Conservation (phyloP, 768 basidiomycete species). For the Ramaria sp. region DNA sequence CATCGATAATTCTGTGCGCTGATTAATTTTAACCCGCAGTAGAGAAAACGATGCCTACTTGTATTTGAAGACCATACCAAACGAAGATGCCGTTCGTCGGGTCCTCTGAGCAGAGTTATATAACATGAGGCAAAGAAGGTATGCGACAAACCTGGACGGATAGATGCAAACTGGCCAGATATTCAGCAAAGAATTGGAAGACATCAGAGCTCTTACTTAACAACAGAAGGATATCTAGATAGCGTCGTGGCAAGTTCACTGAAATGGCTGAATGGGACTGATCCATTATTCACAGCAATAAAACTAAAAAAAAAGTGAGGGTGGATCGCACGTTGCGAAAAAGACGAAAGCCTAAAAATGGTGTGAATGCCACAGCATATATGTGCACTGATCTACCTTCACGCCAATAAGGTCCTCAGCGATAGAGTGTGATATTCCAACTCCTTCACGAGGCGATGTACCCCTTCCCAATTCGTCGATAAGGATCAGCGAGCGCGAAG, state of each 20-base stretch:
- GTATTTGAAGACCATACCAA: conserved; percentile 71
- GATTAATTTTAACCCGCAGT: neutral
- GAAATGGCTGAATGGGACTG: conserved; percentile 47
- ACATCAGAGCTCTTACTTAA: conserved; percentile 44
- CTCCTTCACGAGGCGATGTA: conserved; percentile 73
- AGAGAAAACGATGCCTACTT: conserved; percentile 32
- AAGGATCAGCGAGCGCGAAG: conserved; percentile 59
- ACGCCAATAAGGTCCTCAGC: conserved; percentile 63
- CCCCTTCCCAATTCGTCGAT: conserved; percentile 93
- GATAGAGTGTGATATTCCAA: conserved; percentile 78
- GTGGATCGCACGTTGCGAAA: conserved; percentile 53
- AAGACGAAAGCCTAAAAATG: conserved; percentile 63
- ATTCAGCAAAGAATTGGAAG: neutral
- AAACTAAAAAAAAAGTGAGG: neutral
- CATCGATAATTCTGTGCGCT: conserved; percentile 56
- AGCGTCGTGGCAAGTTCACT: conserved; percentile 69
- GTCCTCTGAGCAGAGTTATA: conserved; percentile 32
- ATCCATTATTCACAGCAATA: neutral
- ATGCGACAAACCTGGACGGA: conserved; percentile 51
- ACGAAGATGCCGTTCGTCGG: conserved; percentile 38
- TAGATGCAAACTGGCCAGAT: conserved; percentile 55
- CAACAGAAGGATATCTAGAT: conserved; percentile 63
- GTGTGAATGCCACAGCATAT: neutral
- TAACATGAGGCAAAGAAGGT: neutral
- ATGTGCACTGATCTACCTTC: conserved; percentile 37